phyloP scores from a whole-genome alignment of 352 stramenopile species.

The Pythium sp. region DNA sequence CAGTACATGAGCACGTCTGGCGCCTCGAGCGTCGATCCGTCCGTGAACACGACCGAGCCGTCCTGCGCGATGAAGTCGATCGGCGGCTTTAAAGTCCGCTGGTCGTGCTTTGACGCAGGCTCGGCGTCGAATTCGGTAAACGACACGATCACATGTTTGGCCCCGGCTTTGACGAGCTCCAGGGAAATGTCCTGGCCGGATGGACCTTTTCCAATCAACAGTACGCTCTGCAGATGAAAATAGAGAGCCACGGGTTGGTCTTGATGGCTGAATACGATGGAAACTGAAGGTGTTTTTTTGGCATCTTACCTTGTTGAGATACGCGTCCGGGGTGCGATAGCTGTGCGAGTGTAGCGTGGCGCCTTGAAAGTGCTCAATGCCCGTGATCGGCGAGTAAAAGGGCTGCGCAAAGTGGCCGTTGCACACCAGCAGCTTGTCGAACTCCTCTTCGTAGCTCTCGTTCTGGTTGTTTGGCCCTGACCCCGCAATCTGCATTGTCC shows the following conservation, averaged over 20 bases:
- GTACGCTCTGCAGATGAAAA: constrained; percentile 32
- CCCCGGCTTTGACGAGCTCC: constrained; percentile 43
- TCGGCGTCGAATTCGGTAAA: constrained; percentile 39
- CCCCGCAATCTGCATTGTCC: constrained; percentile 42
- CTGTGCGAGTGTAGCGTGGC: constrained; percentile 47
- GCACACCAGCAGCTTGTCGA: constrained; percentile 78
- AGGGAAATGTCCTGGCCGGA: constrained; percentile 81
- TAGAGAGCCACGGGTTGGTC: not conserved
- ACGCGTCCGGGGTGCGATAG: constrained; percentile 47
- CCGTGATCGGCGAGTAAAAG: constrained; percentile 41
- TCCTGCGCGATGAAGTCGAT: constrained; percentile 51
- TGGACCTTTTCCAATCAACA: constrained; percentile 64
- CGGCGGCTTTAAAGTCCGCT: constrained; percentile 52
- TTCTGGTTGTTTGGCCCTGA: constrained; percentile 6
- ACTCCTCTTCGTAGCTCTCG: constrained; percentile 54
- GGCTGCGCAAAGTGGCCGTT: constrained; percentile 77
- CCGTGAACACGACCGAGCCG: constrained; percentile 51
- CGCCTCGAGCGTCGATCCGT: constrained; percentile 42
- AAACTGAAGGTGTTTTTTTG: not conserved
- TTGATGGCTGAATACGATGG: not conserved
- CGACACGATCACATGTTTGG: constrained; percentile 58
- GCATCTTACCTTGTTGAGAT: constrained; percentile 34
- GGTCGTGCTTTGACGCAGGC: constrained; percentile 23
- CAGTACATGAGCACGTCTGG: constrained; percentile 80
- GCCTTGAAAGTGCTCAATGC: constrained; percentile 49